phyloP scores from a whole-genome alignment of 2,329 filamentous ascomycete genomes.

The Verticillium alfalfae region DNA sequence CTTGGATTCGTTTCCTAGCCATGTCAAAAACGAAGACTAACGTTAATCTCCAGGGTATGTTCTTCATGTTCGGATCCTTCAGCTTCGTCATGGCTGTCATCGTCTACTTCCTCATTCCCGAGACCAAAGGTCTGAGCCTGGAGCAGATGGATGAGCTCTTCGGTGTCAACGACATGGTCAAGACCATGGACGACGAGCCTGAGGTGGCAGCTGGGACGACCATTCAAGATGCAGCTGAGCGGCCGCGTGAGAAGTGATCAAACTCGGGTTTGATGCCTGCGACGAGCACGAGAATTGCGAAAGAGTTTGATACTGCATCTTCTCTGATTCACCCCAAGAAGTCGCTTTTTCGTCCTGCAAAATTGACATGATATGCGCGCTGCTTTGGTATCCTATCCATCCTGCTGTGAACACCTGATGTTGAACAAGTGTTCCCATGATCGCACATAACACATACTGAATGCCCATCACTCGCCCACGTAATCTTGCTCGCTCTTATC shows the following conservation, averaged over 20 bases:
- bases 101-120: conserved; percentile 62
- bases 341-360: no score
- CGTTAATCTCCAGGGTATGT: conserved; percentile 42
- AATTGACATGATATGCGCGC: background rate
- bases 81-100: conserved; percentile 61
- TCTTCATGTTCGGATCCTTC: conserved; percentile 64
- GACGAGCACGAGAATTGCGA: background rate
- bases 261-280: no score
- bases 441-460: background rate
- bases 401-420: background rate
- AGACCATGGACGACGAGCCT: conserved; percentile 22
- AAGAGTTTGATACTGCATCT: background rate
- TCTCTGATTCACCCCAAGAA: background rate
- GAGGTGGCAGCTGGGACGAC: conserved; percentile 19
- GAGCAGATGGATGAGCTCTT: conserved; percentile 65
- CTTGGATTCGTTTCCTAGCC: conserved; percentile 42
- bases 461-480: background rate
- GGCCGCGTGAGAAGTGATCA: background rate
- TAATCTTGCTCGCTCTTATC: background rate
- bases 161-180: conserved; percentile 45
- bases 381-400: background rate
- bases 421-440: background rate
- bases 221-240: conserved; percentile 33
- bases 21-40: background rate
- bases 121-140: conserved; percentile 61